Percentiles rank a stretch among this genome's conserved stretches.
Conservation (phyloP, 805 yeast genomes). For the Nakazawaea siamensis region DNA sequence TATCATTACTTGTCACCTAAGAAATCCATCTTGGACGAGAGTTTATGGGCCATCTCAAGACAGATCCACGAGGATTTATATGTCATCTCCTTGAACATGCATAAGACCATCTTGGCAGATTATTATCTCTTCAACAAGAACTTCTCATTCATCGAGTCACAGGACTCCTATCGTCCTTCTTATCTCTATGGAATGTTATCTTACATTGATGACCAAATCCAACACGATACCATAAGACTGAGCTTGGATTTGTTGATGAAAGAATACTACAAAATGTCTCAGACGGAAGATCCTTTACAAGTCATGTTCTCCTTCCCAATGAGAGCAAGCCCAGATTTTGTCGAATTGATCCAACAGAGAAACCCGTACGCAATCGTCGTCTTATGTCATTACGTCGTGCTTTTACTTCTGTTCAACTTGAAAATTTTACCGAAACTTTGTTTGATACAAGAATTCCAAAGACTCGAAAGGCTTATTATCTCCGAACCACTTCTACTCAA, state of each 20-base stretch:
- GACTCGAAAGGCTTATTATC: not conserved
- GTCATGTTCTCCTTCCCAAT: not conserved
- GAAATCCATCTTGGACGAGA: not conserved
- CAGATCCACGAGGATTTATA: not conserved
- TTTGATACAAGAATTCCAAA: not conserved
- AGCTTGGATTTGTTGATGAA: not conserved
- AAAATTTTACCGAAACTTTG: not conserved
- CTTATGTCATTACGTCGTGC: conserved; percentile 1
- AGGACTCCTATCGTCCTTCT: not conserved
- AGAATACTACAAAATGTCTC: not conserved
- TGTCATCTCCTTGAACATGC: not conserved
- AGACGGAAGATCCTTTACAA: not conserved
- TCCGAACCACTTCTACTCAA: too few relatives aligned
- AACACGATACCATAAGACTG: too few relatives aligned
- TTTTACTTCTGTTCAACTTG: not conserved
- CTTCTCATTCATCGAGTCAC: too few relatives aligned
- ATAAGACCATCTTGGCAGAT: not conserved
- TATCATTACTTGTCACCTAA: not conserved
- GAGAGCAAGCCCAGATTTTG: not conserved
- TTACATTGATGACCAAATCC: too few relatives aligned
- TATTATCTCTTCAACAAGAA: not conserved
- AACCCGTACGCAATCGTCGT: not conserved
- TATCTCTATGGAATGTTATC: not conserved
- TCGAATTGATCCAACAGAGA: not conserved
- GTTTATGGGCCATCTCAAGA: not conserved